Evolutionary conservation across 352 stramenopile genomes (phyloP).

Genomic region (Phytopythium helicoides): DNA sequence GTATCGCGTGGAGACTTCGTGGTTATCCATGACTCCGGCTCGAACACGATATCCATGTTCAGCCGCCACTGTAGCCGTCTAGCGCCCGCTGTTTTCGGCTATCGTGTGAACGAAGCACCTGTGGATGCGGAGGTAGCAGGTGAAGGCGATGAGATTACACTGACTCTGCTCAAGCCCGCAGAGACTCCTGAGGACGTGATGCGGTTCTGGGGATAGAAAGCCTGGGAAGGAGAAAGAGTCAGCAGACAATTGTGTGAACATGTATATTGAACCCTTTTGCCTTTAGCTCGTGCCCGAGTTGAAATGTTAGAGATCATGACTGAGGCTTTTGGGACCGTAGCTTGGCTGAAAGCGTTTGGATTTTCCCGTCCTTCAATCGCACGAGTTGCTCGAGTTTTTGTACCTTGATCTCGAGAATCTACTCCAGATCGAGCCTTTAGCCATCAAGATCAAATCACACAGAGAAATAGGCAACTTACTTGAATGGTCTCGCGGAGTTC

Average conservation of each 20-base stretch:
- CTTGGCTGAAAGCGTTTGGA: slow-evolving; percentile 87
- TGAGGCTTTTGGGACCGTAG: slow-evolving; percentile 71
- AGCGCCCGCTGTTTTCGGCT: slow-evolving; percentile 80
- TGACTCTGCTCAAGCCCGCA: slow-evolving; percentile 72
- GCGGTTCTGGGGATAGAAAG: slow-evolving; percentile 70
- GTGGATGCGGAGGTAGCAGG: neutral
- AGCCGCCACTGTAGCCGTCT: slow-evolving; percentile 85
- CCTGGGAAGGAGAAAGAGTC: neutral
- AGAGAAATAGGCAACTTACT: slow-evolving; percentile 9
- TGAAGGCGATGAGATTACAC: slow-evolving; percentile 40
- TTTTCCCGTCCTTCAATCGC: slow-evolving; percentile 93
- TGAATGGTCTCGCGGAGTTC: slow-evolving; percentile 89
- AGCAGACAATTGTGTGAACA: neutral
- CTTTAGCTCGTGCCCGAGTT: neutral
- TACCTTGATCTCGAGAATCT: slow-evolving; percentile 95
- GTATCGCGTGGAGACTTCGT: slow-evolving; percentile 78
- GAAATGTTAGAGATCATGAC: slow-evolving; percentile 6
- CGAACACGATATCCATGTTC: slow-evolving; percentile 88
- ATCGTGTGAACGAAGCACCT: slow-evolving; percentile 22
- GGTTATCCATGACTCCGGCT: slow-evolving; percentile 85
- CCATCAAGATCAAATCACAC: neutral
- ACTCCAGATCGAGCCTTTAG: neutral
- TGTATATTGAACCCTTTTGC: neutral
- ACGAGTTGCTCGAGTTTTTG: slow-evolving; percentile 95
- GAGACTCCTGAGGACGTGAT: slow-evolving; percentile 76